Evolutionary conservation across 306 rosid genomes (phyloP).

Genomic region (Cucurbita pepo): DNA sequence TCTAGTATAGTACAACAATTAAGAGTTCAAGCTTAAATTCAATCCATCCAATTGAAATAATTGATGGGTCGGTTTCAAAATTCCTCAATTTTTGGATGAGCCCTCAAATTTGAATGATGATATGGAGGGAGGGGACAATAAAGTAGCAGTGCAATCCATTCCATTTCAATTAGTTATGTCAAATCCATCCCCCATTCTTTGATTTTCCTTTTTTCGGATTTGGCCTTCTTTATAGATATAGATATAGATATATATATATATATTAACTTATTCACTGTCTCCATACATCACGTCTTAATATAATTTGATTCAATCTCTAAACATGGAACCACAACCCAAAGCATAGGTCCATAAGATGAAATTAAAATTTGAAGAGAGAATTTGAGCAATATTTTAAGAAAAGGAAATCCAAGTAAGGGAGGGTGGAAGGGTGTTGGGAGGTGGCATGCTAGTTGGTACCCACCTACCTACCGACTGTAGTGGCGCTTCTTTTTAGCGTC

Average conservation of each 20-base stretch:
- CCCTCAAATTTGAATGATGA: background rate
- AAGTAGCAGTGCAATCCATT: background rate
- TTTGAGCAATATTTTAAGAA: background rate
- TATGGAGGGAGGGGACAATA: background rate
- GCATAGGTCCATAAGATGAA: no score
- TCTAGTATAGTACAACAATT: no score
- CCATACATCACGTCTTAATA: no score
- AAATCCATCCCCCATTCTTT: background rate
- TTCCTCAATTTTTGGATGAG: background rate
- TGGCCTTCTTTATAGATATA: background rate
- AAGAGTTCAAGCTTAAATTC: no score
- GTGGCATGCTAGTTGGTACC: background rate
- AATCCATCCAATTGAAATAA: no score
- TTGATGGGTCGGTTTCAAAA: background rate
- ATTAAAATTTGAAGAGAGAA: background rate
- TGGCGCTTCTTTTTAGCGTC: background rate
- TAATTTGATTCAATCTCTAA: no score
- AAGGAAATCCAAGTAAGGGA: background rate
- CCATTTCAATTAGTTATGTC: background rate
- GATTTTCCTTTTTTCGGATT: background rate
- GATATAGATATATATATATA: no score
- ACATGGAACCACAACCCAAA: no score
- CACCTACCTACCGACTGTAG: slow-evolving; percentile 1
- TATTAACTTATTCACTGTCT: no score
- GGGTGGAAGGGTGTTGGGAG: background rate